A percentile compares a stretch with the other conserved stretches of the same genome.
These are phyloP conservation scores for Chaetothyriales sp. DNA, from an alignment of 2,329 filamentous ascomycete genomes.

Conservation along the genomic window DNA sequence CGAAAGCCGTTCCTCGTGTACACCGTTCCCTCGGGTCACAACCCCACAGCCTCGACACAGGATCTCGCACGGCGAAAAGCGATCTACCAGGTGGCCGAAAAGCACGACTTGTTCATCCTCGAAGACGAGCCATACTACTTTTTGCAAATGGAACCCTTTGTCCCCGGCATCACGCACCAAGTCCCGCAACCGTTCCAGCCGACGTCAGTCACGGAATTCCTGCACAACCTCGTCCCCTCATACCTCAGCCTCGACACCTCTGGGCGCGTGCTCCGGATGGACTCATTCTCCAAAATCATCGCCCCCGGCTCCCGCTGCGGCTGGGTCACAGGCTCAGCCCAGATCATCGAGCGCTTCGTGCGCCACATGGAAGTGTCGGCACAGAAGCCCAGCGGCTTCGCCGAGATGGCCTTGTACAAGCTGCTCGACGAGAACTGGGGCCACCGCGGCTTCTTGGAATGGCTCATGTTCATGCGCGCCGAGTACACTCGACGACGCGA, in stretches of 20 bases:
- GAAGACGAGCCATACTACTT: slow-evolving; percentile 96
- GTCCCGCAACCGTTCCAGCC: slow-evolving; percentile 38
- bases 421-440: slow-evolving; percentile 90
- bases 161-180: slow-evolving; percentile 25
- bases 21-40: slow-evolving; percentile 70
- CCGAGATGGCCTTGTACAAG: slow-evolving; percentile 74
- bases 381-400: slow-evolving; percentile 74
- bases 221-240: slow-evolving; percentile 58
- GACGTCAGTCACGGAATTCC: slow-evolving; percentile 56
- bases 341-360: slow-evolving; percentile 70
- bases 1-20: slow-evolving; percentile 54
- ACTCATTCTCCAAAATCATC: slow-evolving; percentile 87
- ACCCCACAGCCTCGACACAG: slow-evolving; percentile 80
- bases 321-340: slow-evolving; percentile 78
- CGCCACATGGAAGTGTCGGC: slow-evolving; percentile 71
- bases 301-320: slow-evolving; percentile 68
- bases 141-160: slow-evolving; percentile 68
- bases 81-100: slow-evolving; percentile 64
- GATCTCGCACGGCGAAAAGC: slow-evolving; percentile 51
- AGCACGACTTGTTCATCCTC: slow-evolving; percentile 74
- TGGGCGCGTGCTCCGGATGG: slow-evolving; percentile 76
- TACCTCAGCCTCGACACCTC: slow-evolving; percentile 70
- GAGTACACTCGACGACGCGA: slow-evolving; percentile 73
- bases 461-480: slow-evolving; percentile 67
- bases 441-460: slow-evolving; percentile 74